Conservation (phyloP, 2,329 filamentous ascomycete species). For the Ampelomyces quisqualis region DNA sequence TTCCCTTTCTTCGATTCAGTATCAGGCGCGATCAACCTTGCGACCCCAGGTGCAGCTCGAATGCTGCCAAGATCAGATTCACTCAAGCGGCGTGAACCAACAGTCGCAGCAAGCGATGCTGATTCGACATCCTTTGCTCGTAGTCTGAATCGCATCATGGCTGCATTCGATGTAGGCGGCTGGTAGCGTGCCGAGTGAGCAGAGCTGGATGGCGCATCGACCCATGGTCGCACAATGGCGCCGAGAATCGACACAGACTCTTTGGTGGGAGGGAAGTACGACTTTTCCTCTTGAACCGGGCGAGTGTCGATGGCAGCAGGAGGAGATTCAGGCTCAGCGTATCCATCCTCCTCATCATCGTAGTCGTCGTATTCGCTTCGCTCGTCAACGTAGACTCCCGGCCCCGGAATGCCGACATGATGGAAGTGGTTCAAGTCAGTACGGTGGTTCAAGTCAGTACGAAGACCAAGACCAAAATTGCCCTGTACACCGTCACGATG, state of each 20-base stretch:
- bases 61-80: slow-evolving; percentile 65
- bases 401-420: slow-evolving; percentile 52
- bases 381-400: slow-evolving; percentile 49
- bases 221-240: slow-evolving; percentile 49
- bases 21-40: slow-evolving; percentile 60
- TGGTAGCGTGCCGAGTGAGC: slow-evolving; percentile 46
- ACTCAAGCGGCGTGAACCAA: slow-evolving; percentile 66
- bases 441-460: slow-evolving; percentile 28
- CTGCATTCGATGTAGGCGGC: slow-evolving; percentile 55
- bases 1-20: slow-evolving; percentile 40
- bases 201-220: slow-evolving; percentile 46
- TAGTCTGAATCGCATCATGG: slow-evolving; percentile 55
- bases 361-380: slow-evolving; percentile 42
- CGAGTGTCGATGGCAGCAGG: slow-evolving; percentile 37
- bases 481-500: slow-evolving; percentile 24
- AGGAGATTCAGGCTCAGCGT: slow-evolving; percentile 36
- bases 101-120: slow-evolving; percentile 63
- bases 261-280: slow-evolving; percentile 34
- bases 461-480: slow-evolving; percentile 37
- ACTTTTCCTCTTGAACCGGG: slow-evolving; percentile 27
- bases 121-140: slow-evolving; percentile 55
- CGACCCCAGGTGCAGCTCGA: slow-evolving; percentile 58
- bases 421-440: slow-evolving; percentile 35
- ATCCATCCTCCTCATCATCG: slow-evolving; percentile 39
- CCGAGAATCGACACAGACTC: slow-evolving; percentile 22